phyloP scores from a whole-genome alignment of 1,139 yeast species.

The Hansenula lynferdii region DNA sequence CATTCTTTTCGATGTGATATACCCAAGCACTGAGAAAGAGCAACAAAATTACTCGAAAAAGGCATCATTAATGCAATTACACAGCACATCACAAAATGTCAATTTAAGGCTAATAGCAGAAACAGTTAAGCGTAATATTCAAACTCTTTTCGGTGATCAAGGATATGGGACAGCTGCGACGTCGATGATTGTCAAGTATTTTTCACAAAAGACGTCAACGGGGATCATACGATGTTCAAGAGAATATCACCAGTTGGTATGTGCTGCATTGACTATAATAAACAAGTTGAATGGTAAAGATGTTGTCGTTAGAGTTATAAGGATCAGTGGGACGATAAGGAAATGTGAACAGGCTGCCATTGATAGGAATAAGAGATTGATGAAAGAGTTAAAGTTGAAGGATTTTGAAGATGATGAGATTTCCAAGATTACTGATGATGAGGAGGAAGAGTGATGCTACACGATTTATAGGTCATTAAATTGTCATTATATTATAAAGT shows the following conservation, averaged over 20 bases:
- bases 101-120: slow-evolving; percentile 44
- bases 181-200: slow-evolving; percentile 68
- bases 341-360: slow-evolving; percentile 72
- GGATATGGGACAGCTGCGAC: slow-evolving; percentile 68
- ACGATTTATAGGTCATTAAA: no score
- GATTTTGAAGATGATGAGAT: slow-evolving; percentile 11
- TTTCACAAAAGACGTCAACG: slow-evolving; percentile 74
- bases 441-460: slow-evolving; percentile 11
- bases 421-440: slow-evolving; percentile 13
- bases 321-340: slow-evolving; percentile 85
- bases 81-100: slow-evolving; percentile 41
- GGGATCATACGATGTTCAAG: slow-evolving; percentile 81
- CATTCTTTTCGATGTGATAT: slow-evolving; percentile 70
- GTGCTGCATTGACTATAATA: slow-evolving; percentile 71
- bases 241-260: slow-evolving; percentile 54
- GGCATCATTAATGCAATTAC: slow-evolving; percentile 40
- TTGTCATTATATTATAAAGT: background rate
- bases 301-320: slow-evolving; percentile 57
- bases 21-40: slow-evolving; percentile 39
- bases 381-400: slow-evolving; percentile 15
- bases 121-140: slow-evolving; percentile 48
- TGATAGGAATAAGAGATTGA: slow-evolving; percentile 23
- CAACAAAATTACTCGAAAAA: slow-evolving; percentile 15
- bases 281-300: slow-evolving; percentile 44
- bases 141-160: slow-evolving; percentile 66